Evolutionary conservation across 768 basidiomycete species (phyloP).

Genomic region (Sarcodon aspratus): DNA sequence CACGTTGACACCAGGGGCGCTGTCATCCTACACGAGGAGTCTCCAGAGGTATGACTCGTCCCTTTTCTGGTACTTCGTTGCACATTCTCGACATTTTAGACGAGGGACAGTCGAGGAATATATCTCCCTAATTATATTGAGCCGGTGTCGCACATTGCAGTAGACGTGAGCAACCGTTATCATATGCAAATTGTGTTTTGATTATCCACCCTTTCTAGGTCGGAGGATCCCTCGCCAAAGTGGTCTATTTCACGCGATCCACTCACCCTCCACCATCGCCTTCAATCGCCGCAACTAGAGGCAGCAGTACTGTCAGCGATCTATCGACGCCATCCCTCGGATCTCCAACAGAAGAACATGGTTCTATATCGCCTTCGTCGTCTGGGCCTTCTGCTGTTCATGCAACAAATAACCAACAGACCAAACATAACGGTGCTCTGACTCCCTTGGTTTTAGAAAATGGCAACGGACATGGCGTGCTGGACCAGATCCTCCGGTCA

Average conservation of each 20-base stretch:
- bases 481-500: conserved; percentile 25
- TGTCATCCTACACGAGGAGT: conserved; percentile 87
- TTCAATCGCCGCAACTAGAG: conserved; percentile 48
- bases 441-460: conserved; percentile 60
- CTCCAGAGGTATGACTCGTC: conserved; percentile 63
- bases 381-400: conserved; percentile 17
- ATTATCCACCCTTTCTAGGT: conserved; percentile 40
- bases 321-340: conserved; percentile 23
- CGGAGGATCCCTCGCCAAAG: conserved; percentile 94
- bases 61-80: conserved; percentile 3
- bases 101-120: conserved; percentile 89
- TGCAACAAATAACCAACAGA: conserved; percentile 16
- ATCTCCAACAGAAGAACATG: conserved; percentile 17
- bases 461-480: conserved; percentile 9
- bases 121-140: conserved; percentile 98
- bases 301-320: conserved; percentile 35
- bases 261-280: conserved; percentile 77
- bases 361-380: conserved; percentile 11
- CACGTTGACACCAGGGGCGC: conserved; percentile 94
- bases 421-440: conserved; percentile 58
- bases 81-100: conserved; percentile 30
- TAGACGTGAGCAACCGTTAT: conserved; percentile 62
- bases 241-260: conserved; percentile 96
- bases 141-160: conserved; percentile 92
- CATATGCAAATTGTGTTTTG: conserved; percentile 8